These are phyloP conservation scores for Suillus lakei DNA, from an alignment of 768 basidiomycete species.

Conservation along the genomic window DNA sequence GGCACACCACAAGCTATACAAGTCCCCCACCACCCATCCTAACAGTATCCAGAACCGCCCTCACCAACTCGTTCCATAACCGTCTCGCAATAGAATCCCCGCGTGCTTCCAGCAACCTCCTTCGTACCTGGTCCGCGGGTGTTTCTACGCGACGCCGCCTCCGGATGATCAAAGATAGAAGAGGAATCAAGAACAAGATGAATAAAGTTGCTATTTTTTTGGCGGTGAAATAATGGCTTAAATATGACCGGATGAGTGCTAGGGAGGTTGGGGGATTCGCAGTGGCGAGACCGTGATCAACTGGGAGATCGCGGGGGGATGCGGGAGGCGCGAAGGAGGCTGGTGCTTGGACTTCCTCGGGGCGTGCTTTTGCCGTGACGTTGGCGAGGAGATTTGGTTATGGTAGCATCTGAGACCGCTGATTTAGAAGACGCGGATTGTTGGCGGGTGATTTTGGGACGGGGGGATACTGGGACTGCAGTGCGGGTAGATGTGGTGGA, in stretches of 20 bases:
- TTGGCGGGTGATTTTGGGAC: conserved; percentile 19
- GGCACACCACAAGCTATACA: conserved; percentile 43
- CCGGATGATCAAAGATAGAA: conserved; percentile 54
- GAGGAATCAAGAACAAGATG: conserved; percentile 44
- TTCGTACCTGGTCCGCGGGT: conserved; percentile 60
- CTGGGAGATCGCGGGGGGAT: conserved; percentile 10
- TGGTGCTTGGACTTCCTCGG: conserved; percentile 17
- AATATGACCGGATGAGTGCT: conserved; percentile 50
- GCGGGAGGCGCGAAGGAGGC: conserved; percentile 17
- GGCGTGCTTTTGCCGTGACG: conserved; percentile 16
- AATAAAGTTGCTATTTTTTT: conserved; percentile 53
- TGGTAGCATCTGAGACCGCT: conserved; percentile 27
- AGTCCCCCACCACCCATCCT: conserved; percentile 81
- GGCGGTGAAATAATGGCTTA: conserved; percentile 52
- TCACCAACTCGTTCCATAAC: conserved; percentile 57
- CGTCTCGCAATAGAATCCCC: conserved; percentile 38
- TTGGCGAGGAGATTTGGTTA: conserved; percentile 21
- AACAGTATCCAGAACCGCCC: conserved; percentile 66
- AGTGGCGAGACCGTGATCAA: conserved; percentile 15
- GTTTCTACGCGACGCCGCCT: conserved; percentile 43
- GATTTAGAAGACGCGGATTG: conserved; percentile 28
- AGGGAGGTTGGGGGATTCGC: conserved; percentile 31
- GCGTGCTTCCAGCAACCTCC: conserved; percentile 51
- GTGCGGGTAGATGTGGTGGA: conserved; percentile 79
- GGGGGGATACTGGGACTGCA: conserved; percentile 51